Evolutionary conservation across 2,329 filamentous ascomycete species (phyloP).

Genomic region (Aaosphaeria arxii): DNA sequence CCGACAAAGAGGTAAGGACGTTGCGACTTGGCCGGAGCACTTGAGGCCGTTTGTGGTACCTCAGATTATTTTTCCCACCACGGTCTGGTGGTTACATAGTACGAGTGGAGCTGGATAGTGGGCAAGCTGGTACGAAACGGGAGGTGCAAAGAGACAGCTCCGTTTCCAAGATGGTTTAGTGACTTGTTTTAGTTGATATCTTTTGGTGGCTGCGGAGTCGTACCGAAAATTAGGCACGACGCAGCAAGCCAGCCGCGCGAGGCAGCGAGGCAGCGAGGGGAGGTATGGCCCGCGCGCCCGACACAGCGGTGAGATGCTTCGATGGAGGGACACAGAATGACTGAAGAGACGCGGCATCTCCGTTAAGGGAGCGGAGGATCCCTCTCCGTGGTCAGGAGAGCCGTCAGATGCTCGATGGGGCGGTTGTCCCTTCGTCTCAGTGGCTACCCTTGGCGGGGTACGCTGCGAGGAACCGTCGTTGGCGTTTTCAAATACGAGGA

Average conservation of each 20-base stretch:
- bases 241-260: slow-evolving; percentile 7
- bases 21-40: slow-evolving; percentile 22
- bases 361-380: slow-evolving; percentile 15
- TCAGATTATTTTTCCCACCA: slow-evolving; percentile 22
- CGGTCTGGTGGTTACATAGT: too few relatives aligned
- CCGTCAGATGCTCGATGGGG: slow-evolving; percentile 5
- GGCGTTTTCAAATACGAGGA: not conserved
- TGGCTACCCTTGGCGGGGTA: too few relatives aligned
- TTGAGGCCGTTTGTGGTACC: slow-evolving; percentile 23
- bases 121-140: slow-evolving; percentile 3
- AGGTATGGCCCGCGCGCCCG: not conserved
- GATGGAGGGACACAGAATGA: not conserved
- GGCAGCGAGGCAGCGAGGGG: slow-evolving; percentile 7
- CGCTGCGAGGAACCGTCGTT: not conserved
- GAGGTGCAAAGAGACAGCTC: slow-evolving; percentile 3
- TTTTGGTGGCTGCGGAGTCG: slow-evolving; percentile 9
- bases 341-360: slow-evolving; percentile 9
- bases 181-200: slow-evolving; percentile 6
- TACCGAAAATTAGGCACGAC: slow-evolving; percentile 17
- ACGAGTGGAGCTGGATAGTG: slow-evolving; percentile 10
- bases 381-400: slow-evolving; percentile 18
- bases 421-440: not conserved
- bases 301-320: not conserved
- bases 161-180: slow-evolving; percentile 17
- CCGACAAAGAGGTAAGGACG: slow-evolving; percentile 1